phyloP scores from a whole-genome alignment of 805 yeast species.

The Candida xyloterini region DNA sequence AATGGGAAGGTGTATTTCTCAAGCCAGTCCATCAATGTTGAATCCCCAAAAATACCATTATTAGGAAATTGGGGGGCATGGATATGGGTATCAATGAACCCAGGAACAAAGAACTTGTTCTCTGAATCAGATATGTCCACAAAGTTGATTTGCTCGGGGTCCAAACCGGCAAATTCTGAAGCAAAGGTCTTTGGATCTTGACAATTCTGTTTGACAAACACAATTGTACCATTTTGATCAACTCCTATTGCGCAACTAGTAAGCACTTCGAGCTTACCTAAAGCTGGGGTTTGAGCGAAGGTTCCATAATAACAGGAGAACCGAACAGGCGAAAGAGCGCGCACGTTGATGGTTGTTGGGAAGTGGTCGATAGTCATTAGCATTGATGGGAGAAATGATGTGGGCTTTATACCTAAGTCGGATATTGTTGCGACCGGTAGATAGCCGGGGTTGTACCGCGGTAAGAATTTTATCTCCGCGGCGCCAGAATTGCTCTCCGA shows the following conservation, averaged over 20 bases:
- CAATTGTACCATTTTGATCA: conserved; percentile 51
- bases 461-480: not conserved
- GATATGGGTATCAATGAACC: conserved; percentile 78
- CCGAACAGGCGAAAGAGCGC: conserved; percentile 16
- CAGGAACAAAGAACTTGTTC: conserved; percentile 69
- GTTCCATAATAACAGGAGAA: conserved; percentile 62
- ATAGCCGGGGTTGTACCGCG: conserved; percentile 5
- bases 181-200: conserved; percentile 15
- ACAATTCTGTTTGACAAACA: conserved; percentile 26
- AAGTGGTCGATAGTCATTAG: conserved; percentile 8
- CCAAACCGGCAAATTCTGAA: conserved; percentile 10
- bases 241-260: conserved; percentile 64
- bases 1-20: conserved; percentile 84
- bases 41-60: conserved; percentile 76
- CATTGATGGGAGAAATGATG: not conserved
- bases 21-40: conserved; percentile 88
- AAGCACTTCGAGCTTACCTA: conserved; percentile 56
- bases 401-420: not conserved
- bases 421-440: not conserved
- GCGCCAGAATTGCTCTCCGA: not conserved
- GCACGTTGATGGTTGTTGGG: conserved; percentile 16
- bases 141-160: conserved; percentile 28
- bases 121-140: conserved; percentile 36
- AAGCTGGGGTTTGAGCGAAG: conserved; percentile 64
- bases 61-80: conserved; percentile 87